Conservation (phyloP, 805 yeast species). For the Jamesozyma gamospora region DNA sequence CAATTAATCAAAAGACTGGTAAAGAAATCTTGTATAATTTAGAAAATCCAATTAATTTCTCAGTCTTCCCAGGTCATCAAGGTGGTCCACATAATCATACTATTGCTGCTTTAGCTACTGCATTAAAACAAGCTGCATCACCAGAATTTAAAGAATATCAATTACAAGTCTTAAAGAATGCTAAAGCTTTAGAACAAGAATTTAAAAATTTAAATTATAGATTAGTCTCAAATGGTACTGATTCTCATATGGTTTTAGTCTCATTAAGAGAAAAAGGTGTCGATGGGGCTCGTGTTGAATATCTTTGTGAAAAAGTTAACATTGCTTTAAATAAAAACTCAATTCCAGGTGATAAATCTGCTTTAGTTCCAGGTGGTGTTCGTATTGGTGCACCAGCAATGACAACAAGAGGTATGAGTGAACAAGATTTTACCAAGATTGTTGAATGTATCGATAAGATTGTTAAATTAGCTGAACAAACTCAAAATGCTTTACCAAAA, state of each 20-base stretch:
- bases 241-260: conserved; percentile 91
- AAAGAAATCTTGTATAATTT: conserved; percentile 84
- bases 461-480: conserved; percentile 60
- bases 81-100: conserved; percentile 99
- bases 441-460: conserved; percentile 74
- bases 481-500: conserved; percentile 73
- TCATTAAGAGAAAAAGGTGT: conserved; percentile 80
- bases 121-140: conserved; percentile 84
- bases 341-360: conserved; percentile 95
- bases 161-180: conserved; percentile 77
- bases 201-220: conserved; percentile 66
- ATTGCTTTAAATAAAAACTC: conserved; percentile 96
- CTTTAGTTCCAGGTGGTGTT: conserved; percentile 93
- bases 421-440: conserved; percentile 72
- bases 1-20: conserved; percentile 79
- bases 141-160: conserved; percentile 92
- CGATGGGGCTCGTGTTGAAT: conserved; percentile 95
- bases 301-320: conserved; percentile 87
- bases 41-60: conserved; percentile 91
- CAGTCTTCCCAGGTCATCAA: conserved; percentile 99
- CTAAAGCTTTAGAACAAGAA: conserved; percentile 68
- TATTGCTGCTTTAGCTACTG: conserved; percentile 93
- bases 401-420: conserved; percentile 94
- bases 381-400: conserved; percentile 98
- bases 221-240: conserved; percentile 90